Evolutionary conservation across 2,329 filamentous ascomycete genomes (phyloP).

Genomic region (Claviceps quebecensis): DNA sequence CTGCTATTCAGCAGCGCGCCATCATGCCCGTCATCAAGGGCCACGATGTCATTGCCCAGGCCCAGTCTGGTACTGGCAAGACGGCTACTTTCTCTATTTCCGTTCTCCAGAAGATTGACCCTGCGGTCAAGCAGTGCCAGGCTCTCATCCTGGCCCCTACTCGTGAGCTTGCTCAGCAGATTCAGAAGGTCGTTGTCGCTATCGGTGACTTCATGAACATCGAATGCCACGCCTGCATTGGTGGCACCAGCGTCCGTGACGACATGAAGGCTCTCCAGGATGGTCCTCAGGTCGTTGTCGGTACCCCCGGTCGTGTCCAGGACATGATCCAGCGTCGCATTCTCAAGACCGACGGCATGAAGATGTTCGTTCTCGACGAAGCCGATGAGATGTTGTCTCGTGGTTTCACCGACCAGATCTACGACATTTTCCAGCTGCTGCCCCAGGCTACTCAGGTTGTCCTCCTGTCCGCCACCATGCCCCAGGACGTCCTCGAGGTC

Average conservation of each 20-base stretch:
- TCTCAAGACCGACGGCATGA: conserved; percentile 94
- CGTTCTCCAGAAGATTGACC: conserved; percentile 96
- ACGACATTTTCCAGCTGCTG: conserved; percentile 98
- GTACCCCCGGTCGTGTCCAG: conserved; percentile 94
- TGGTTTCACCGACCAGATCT: conserved; percentile 99
- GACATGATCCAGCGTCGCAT: conserved; percentile 99
- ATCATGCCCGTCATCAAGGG: conserved; percentile 99
- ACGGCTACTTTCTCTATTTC: conserved; percentile 99
- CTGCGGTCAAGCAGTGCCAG: conserved; percentile 90
- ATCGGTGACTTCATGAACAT: conserved; percentile 99
- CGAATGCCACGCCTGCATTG: conserved; percentile 98
- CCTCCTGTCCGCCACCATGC: conserved; percentile 95
- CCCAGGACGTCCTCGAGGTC: conserved; percentile 96
- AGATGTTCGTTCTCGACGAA: conserved; percentile 99
- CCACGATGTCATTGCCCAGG: conserved; percentile 98
- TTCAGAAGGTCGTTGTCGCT: conserved; percentile 97
- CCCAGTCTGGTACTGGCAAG: conserved; percentile 99
- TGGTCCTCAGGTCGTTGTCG: conserved; percentile 92
- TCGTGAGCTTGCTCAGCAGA: conserved; percentile 96
- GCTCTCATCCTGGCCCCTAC: conserved; percentile 95
- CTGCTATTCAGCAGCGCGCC: conserved; percentile 98
- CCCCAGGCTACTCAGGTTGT: conserved; percentile 98
- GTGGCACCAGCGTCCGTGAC: conserved; percentile 93
- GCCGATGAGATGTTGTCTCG: conserved; percentile 99
- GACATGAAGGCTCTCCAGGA: conserved; percentile 97